Evolutionary conservation across 257 asterid genomes (phyloP), one percentile per base, ranked within the genome.

Genomic region (Parsonsia alboflavescens): DNA sequence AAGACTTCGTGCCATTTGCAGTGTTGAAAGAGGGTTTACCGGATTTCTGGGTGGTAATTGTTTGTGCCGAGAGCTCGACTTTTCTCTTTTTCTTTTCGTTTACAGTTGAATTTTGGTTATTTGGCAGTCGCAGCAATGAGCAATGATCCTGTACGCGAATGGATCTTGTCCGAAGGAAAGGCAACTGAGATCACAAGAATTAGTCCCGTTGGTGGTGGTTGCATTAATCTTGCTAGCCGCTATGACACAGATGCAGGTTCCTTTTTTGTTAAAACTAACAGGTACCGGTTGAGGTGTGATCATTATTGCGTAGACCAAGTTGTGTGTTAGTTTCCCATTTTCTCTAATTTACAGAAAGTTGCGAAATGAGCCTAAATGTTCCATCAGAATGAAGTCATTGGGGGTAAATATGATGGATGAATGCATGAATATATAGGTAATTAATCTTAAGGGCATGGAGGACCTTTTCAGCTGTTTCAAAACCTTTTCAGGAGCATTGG

Each of bases 151-250:
- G 70, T 94, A 68, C 86, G 90, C 13, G 95, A 92, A 75, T 94
- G 97, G 98, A 90, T 94, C 76, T 78, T 92, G 10, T 84, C 97
- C 3, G 97, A 90, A 85, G 98, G 97, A 78, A 90, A 92, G 76
- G 97, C 97, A 67, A 88, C 91, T 73, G 82, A 87, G 78, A 88
- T 94, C 70, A 88, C 85, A 2, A 89, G 96, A 71, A 92, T 84
- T 76, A 89, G 95, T 73, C 73, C 98, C 7, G 75, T 94, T 73
- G 97, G 97, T 54, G 98, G 98, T 62, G 98, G 98, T 73, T 94
- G 98, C 90, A 87, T 94, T 76, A 94, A 86, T 75, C 85, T 74
- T 42, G 97, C 98, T 71, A 85, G 61, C 62, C 91, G 97, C 62
- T 92, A 91, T 59, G 95, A 90, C 80, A 90, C 98, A 0, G 96